Percentiles rank a stretch among this genome's conserved stretches.
phyloP scores from a whole-genome alignment of 441 rosid genomes.

The Geranium incanum region DNA sequence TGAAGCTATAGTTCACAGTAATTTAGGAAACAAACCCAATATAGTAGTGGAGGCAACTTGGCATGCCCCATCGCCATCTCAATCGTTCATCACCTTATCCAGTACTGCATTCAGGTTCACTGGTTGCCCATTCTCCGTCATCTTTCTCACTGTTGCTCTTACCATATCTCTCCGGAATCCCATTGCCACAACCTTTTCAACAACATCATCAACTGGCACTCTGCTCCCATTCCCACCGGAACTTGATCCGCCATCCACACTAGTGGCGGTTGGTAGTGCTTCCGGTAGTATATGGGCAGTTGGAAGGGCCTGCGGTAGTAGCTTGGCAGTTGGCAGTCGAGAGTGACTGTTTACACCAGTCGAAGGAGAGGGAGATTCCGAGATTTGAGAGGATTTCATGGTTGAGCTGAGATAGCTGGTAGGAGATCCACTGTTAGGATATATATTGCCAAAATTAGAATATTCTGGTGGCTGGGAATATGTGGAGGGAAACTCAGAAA shows the following conservation, averaged over 20 bases:
- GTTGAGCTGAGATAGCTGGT: slow-evolving; percentile 17
- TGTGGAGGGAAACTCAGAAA: slow-evolving; percentile 20
- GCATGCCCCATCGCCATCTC: neutral
- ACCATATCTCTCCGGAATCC: slow-evolving; percentile 59
- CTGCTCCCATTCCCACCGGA: slow-evolving; percentile 26
- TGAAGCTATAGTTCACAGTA: neutral
- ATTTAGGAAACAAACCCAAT: neutral
- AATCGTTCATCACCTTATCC: slow-evolving; percentile 41
- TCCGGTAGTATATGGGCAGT: slow-evolving; percentile 21
- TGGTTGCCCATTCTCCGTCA: slow-evolving; percentile 41
- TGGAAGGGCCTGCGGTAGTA: slow-evolving; percentile 45
- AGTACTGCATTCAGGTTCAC: slow-evolving; percentile 44
- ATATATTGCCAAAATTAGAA: slow-evolving; percentile 14
- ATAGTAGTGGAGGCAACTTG: neutral
- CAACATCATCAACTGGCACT: slow-evolving; percentile 32
- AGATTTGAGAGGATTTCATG: slow-evolving; percentile 16
- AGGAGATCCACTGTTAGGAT: slow-evolving; percentile 21
- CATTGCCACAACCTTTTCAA: slow-evolving; percentile 50
- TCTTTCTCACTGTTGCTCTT: slow-evolving; percentile 37
- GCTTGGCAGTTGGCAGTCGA: slow-evolving; percentile 35
- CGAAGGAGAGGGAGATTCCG: slow-evolving; percentile 17
- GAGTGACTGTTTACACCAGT: slow-evolving; percentile 22
- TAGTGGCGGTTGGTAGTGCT: slow-evolving; percentile 19
- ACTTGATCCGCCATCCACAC: slow-evolving; percentile 25
- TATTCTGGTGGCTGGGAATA: slow-evolving; percentile 18